A percentile compares a stretch with the other conserved stretches of the same genome.
These are phyloP conservation scores for Wickerhamiella hasegawae DNA, from an alignment of 805 yeast genomes.

Conservation along the genomic window DNA sequence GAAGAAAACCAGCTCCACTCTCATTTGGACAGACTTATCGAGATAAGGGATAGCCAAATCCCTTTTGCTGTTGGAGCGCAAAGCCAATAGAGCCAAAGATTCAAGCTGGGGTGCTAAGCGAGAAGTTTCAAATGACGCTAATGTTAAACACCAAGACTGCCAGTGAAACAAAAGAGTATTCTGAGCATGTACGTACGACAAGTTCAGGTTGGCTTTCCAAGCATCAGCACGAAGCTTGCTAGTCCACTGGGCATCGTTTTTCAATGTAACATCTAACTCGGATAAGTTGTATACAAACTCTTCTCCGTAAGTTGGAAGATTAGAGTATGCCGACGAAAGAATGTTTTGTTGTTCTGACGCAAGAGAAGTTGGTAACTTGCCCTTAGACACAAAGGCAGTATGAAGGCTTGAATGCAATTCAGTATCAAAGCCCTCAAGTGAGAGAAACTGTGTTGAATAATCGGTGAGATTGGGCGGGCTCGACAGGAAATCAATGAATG, in stretches of 20 bases:
- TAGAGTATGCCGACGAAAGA: too few relatives aligned
- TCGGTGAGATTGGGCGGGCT: too few relatives aligned
- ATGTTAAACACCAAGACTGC: constrained; percentile 59
- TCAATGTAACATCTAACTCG: constrained; percentile 46
- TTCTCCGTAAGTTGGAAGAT: constrained; percentile 29
- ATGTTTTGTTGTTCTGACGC: too few relatives aligned
- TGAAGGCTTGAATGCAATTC: too few relatives aligned
- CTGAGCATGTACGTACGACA: constrained; percentile 52
- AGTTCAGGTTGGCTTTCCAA: constrained; percentile 37
- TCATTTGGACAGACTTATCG: constrained; percentile 36
- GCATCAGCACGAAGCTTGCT: constrained; percentile 20
- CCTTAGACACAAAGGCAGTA: too few relatives aligned
- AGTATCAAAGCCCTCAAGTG: constrained; percentile 2
- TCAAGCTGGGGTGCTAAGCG: constrained; percentile 8
- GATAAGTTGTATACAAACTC: constrained; percentile 41
- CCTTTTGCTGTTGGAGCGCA: constrained; percentile 32
- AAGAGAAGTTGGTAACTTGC: too few relatives aligned
- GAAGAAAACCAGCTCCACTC: constrained; percentile 53
- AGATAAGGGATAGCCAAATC: constrained; percentile 36
- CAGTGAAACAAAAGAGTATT: constrained; percentile 54
- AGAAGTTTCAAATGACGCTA: constrained; percentile 26
- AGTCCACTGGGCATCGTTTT: constrained; percentile 29
- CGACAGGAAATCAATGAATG: too few relatives aligned
- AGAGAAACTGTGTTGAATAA: neutral
- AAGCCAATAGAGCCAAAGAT: constrained; percentile 30